These are phyloP conservation scores for Limonomyces culmigenus DNA, from an alignment of 1,284 basidiomycete species.

Conservation along the genomic window DNA sequence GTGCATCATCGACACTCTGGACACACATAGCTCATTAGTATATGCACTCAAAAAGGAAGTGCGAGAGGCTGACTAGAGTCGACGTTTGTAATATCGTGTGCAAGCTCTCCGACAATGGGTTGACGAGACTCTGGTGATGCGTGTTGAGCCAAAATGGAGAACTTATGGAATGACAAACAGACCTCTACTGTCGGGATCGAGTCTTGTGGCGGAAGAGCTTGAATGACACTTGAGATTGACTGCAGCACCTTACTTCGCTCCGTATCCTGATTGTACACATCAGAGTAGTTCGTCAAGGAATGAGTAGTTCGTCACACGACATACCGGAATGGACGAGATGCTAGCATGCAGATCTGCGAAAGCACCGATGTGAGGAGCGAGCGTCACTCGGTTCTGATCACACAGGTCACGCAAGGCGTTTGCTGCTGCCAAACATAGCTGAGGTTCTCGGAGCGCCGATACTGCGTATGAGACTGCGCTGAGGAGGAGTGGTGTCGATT, in stretches of 20 bases:
- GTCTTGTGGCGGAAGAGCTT: slow-evolving; percentile 63
- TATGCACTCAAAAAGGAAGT: not conserved
- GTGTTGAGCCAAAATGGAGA: slow-evolving; percentile 1
- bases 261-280: slow-evolving; percentile 36
- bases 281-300: not conserved
- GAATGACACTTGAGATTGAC: slow-evolving; percentile 80
- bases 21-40: slow-evolving; percentile 4
- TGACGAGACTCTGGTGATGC: slow-evolving; percentile 45
- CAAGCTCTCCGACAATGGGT: slow-evolving; percentile 59
- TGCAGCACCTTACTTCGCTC: slow-evolving; percentile 83
- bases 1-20: slow-evolving; percentile 55
- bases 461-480: slow-evolving; percentile 59
- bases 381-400: slow-evolving; percentile 65
- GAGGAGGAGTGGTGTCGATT: slow-evolving; percentile 27
- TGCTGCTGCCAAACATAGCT: slow-evolving; percentile 58
- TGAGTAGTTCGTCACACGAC: slow-evolving; percentile 14
- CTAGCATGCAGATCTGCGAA: slow-evolving; percentile 73
- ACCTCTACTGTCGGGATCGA: slow-evolving; percentile 70
- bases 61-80: slow-evolving; percentile 30
- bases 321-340: slow-evolving; percentile 54
- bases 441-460: slow-evolving; percentile 43
- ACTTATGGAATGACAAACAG: no score
- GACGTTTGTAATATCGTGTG: slow-evolving; percentile 39
- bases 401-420: slow-evolving; percentile 72
- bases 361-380: slow-evolving; percentile 68